These are phyloP conservation scores for Podaxis mareebaensis DNA, from an alignment of 768 basidiomycete genomes.

Conservation along the genomic window DNA sequence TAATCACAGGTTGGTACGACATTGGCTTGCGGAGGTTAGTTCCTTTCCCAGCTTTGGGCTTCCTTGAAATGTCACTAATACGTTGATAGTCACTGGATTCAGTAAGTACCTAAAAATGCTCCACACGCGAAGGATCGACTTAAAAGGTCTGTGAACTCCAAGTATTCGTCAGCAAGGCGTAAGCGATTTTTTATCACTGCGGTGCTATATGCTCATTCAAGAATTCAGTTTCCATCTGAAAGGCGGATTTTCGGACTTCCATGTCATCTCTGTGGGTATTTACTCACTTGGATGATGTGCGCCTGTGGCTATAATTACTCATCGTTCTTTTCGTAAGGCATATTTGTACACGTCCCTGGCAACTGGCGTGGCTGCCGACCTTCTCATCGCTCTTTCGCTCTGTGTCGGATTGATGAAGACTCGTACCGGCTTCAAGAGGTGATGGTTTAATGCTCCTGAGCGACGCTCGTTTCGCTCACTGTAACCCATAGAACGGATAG, in stretches of 20 bases:
- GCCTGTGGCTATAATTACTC: neutral
- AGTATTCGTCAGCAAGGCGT: slow-evolving; percentile 12
- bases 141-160: neutral
- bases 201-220: neutral
- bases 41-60: neutral
- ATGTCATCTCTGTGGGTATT: slow-evolving; percentile 2
- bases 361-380: slow-evolving; percentile 23
- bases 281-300: neutral
- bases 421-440: slow-evolving; percentile 27
- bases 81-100: neutral
- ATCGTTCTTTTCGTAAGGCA: slow-evolving; percentile 17
- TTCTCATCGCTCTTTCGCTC: slow-evolving; percentile 23
- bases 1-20: neutral
- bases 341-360: slow-evolving; percentile 26
- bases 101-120: neutral
- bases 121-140: neutral
- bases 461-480: neutral
- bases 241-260: slow-evolving; percentile 3
- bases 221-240: neutral
- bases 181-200: neutral
- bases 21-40: slow-evolving; percentile 14
- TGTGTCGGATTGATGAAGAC: slow-evolving; percentile 23
- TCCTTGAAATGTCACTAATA: neutral
- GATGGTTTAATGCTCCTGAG: neutral
- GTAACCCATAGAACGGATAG: slow-evolving; percentile 22